Conservation (phyloP, 192 early-diverging fungal genomes). For the Paraglomus occultum region DNA sequence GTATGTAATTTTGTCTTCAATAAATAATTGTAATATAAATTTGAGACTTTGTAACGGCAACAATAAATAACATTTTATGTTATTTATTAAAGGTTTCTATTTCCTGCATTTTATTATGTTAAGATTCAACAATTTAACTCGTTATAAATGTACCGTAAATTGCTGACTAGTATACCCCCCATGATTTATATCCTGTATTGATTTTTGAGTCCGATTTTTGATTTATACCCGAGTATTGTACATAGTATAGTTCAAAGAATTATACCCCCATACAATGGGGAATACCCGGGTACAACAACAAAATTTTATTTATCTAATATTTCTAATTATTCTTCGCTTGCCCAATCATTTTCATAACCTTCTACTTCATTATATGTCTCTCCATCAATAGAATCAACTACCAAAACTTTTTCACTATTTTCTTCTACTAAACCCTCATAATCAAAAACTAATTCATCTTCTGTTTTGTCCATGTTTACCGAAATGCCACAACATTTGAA, state of each 20-base stretch:
- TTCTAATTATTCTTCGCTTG: background rate
- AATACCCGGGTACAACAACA: background rate
- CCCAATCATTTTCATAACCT: too few relatives aligned
- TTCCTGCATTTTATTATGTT: too few relatives aligned
- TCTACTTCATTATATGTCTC: background rate
- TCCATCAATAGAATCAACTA: background rate
- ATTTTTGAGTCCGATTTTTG: conserved; percentile 16
- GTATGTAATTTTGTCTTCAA: too few relatives aligned
- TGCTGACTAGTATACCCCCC: too few relatives aligned
- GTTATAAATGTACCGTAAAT: too few relatives aligned
- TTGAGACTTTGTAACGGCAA: too few relatives aligned
- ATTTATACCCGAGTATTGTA: conserved; percentile 5
- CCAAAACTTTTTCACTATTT: background rate
- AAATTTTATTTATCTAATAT: background rate
- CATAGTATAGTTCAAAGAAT: conserved; percentile 21
- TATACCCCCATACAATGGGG: conserved; percentile 4
- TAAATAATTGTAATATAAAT: too few relatives aligned
- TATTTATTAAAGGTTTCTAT: too few relatives aligned
- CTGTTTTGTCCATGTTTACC: background rate
- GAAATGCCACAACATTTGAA: conserved; percentile 19
- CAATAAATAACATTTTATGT: too few relatives aligned
- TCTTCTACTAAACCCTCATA: conserved; percentile 1
- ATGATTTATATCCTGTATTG: conserved; percentile 17
- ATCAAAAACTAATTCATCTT: conserved; percentile 11
- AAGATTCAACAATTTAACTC: too few relatives aligned